Base-by-base conservation (phyloP, 176 grass and related monocot genomes). In the Oryza brachyantha region DNA sequence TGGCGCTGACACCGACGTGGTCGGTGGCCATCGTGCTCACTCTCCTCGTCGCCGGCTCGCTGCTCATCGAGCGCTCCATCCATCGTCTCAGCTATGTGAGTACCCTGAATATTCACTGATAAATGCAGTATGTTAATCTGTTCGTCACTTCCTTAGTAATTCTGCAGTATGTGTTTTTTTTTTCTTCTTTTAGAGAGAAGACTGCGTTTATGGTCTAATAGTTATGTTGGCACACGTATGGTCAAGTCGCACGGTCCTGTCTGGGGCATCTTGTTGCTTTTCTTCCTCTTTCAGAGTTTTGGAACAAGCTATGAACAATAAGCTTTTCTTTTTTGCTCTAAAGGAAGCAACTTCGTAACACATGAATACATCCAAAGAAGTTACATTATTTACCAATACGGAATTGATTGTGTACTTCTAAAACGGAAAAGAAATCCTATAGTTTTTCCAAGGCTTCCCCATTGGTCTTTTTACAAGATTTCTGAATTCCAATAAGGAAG, bases 1-100 rank as follows among this genome's bases (percentile, higher is more conserved):
- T 98, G 71, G 95, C 92, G 54, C 85, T 98, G 27, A 98, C 95
- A 29, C 95, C 95, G 3, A 98, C 95, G 21, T 98, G 95, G 95
- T 98, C 95, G n/a, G 95, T 94, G 50, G 95, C 95, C 55, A 88
- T 85, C 64, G 92, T 98, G 69, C 66, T 98, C 72, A 98, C 95
- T 0, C 83, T 98, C 81, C 89, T 98, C 69, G 92, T 98, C 69
- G 89, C 90, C 11, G 73, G 78, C 83, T 98, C 91, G 48, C 89
- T 98, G 83, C 54, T 98, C 25, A 84, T 98, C 77, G 95, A 98
- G 90, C 89, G 95, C 75, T 98, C 95, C 78, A 91, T 98, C 72
- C 92, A 98, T 70, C 88, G 85, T 2, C 81, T 98, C 45, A 98
- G 95, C 87, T 72, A 86, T 73, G 94, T 97, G 64, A 92, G 91